These are phyloP conservation scores for Pachyrhizus erosus DNA, from an alignment of 306 rosid species.

Conservation along the genomic window DNA sequence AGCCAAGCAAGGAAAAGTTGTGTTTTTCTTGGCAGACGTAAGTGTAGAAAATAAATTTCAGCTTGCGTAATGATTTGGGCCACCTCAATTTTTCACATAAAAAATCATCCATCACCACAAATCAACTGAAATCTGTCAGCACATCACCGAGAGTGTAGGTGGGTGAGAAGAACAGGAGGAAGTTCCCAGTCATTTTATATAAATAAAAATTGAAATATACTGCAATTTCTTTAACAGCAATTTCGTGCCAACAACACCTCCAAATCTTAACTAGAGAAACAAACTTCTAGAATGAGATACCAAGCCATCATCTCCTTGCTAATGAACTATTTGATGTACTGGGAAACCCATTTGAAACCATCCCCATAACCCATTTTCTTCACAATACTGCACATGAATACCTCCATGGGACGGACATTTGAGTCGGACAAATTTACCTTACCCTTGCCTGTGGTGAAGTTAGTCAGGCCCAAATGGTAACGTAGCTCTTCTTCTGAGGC, in stretches of 20 bases:
- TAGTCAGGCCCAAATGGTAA: slow-evolving; percentile 69
- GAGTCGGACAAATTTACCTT: slow-evolving; percentile 75
- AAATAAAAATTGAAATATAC: slow-evolving; percentile 43
- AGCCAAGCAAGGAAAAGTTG: background rate
- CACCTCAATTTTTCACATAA: background rate
- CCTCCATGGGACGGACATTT: slow-evolving; percentile 82
- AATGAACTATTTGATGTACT: slow-evolving; percentile 71
- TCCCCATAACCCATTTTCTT: slow-evolving; percentile 95
- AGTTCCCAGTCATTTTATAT: slow-evolving; percentile 19
- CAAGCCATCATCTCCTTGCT: slow-evolving; percentile 45
- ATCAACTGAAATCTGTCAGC: slow-evolving; percentile 11
- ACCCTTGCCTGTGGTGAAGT: slow-evolving; percentile 94
- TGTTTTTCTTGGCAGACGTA: background rate
- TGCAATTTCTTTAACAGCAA: slow-evolving; percentile 28
- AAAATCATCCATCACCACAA: slow-evolving; percentile 34
- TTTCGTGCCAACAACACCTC: slow-evolving; percentile 35
- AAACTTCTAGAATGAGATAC: slow-evolving; percentile 42
- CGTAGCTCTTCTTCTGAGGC: slow-evolving; percentile 90
- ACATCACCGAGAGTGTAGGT: background rate
- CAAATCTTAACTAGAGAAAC: slow-evolving; percentile 49
- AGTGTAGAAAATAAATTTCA: background rate
- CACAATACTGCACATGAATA: slow-evolving; percentile 94
- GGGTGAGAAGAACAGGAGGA: background rate
- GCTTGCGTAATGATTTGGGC: too few relatives aligned
- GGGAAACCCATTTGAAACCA: slow-evolving; percentile 93